Conservation (phyloP, 2,329 filamentous ascomycete species). For the Trichoderma semiorbis region DNA sequence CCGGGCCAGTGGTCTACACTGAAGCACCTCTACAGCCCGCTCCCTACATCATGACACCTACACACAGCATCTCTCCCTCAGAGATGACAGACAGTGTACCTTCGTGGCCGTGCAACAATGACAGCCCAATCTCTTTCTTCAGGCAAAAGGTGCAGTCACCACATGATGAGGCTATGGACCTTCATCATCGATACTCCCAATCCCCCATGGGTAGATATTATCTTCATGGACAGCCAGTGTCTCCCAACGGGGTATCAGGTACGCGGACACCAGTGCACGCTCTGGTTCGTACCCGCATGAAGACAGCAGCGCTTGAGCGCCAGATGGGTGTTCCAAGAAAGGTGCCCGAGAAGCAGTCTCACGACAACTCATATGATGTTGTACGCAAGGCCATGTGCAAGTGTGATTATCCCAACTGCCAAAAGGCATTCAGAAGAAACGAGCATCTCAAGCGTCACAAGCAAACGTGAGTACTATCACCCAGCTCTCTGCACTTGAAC, state of each 20-base stretch:
- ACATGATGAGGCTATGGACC: slow-evolving; percentile 30
- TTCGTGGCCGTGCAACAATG: slow-evolving; percentile 39
- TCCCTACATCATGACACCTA: slow-evolving; percentile 40
- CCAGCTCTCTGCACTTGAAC: neutral
- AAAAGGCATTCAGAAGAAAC: slow-evolving; percentile 48
- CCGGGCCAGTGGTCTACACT: slow-evolving; percentile 35
- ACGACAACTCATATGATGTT: slow-evolving; percentile 34
- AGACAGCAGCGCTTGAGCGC: slow-evolving; percentile 42
- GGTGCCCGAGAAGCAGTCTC: slow-evolving; percentile 25
- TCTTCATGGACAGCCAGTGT: slow-evolving; percentile 30
- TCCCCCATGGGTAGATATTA: slow-evolving; percentile 33
- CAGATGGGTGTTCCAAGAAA: slow-evolving; percentile 37
- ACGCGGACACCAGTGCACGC: slow-evolving; percentile 40
- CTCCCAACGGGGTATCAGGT: slow-evolving; percentile 31
- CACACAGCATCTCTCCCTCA: slow-evolving; percentile 38
- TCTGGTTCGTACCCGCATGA: slow-evolving; percentile 42
- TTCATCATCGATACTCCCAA: slow-evolving; percentile 37
- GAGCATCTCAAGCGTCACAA: slow-evolving; percentile 57
- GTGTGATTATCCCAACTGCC: slow-evolving; percentile 46
- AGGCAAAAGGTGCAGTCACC: slow-evolving; percentile 31
- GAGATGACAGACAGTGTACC: slow-evolving; percentile 37
- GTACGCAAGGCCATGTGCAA: slow-evolving; percentile 41
- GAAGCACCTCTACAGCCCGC: slow-evolving; percentile 31
- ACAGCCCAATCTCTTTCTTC: slow-evolving; percentile 42
- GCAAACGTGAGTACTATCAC: slow-evolving; percentile 42